A percentile compares a stretch with the other conserved stretches of the same genome.
These are phyloP conservation scores for Hortiboletus flavorubellus DNA, from an alignment of 768 basidiomycete genomes.

Conservation along the genomic window DNA sequence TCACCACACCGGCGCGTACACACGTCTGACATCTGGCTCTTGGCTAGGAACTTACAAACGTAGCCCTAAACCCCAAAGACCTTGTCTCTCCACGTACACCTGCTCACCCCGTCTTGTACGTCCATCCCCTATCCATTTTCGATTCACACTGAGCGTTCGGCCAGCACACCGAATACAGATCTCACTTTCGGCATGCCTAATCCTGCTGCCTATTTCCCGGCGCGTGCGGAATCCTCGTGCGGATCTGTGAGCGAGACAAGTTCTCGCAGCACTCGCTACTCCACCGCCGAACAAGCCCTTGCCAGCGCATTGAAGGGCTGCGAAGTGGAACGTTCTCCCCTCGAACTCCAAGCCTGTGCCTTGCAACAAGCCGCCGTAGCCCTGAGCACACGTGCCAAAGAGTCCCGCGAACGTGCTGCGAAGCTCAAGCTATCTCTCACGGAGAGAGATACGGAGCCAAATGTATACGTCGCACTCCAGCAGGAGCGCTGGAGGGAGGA, in stretches of 20 bases:
- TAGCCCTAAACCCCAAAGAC: constrained; percentile 2
- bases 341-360: constrained; percentile 46
- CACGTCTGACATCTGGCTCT: not conserved
- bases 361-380: constrained; percentile 43
- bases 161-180: constrained; percentile 21
- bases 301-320: constrained; percentile 34
- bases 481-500: constrained; percentile 53
- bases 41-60: constrained; percentile 24
- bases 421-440: constrained; percentile 38
- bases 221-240: constrained; percentile 17
- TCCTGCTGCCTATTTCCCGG: constrained; percentile 8
- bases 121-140: constrained; percentile 8
- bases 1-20: not conserved
- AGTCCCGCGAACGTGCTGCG: constrained; percentile 41
- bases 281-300: constrained; percentile 42
- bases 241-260: constrained; percentile 28
- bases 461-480: constrained; percentile 37
- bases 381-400: constrained; percentile 43
- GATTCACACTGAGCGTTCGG: constrained; percentile 16
- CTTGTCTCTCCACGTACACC: constrained; percentile 1
- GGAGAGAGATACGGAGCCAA: constrained; percentile 39
- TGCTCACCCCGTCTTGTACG: constrained; percentile 16
- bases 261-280: constrained; percentile 41
- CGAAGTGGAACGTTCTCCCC: constrained; percentile 33
- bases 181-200: constrained; percentile 18